phyloP scores from a whole-genome alignment of 352 stramenopile genomes.

The Phytophthora sp. region DNA sequence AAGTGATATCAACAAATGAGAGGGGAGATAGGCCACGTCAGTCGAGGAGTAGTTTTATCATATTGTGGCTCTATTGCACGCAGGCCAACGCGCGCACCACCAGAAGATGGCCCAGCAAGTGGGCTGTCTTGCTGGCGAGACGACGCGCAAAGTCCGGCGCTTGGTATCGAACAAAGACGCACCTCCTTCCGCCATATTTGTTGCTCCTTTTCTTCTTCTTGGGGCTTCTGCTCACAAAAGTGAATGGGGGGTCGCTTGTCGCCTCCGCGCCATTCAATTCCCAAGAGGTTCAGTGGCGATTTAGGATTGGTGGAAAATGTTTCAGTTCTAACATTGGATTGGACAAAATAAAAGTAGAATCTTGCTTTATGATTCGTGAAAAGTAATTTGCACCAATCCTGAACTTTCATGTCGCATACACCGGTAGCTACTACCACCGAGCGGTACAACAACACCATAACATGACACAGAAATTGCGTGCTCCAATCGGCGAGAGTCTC shows the following conservation, averaged over 20 bases:
- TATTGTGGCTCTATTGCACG: not conserved
- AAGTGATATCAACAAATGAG: conserved; percentile 14
- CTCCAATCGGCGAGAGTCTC: not conserved
- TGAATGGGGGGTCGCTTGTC: conserved; percentile 37
- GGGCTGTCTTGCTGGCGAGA: conserved; percentile 1
- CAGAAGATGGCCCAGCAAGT: not conserved
- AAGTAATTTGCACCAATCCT: conserved; percentile 8
- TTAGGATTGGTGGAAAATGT: conserved; percentile 25
- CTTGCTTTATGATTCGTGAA: conserved; percentile 1
- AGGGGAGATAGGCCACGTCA: conserved; percentile 19
- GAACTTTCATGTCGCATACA: conserved; percentile 8
- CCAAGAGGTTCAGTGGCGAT: not conserved
- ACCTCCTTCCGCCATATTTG: conserved; percentile 57
- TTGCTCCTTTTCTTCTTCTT: conserved; percentile 40
- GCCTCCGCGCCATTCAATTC: conserved; percentile 37
- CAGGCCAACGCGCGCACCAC: not conserved
- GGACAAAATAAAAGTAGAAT: not conserved
- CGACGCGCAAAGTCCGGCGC: not conserved
- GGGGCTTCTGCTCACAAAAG: conserved; percentile 44
- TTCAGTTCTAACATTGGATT: not conserved
- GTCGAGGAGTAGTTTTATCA: conserved; percentile 1
- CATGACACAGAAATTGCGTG: not conserved
- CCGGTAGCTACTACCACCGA: conserved; percentile 2
- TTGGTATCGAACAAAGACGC: conserved; percentile 5
- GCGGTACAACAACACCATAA: conserved; percentile 6